These are phyloP conservation scores for Penicillium griseofulvum DNA, from an alignment of 2,329 filamentous ascomycete species.

Conservation along the genomic window DNA sequence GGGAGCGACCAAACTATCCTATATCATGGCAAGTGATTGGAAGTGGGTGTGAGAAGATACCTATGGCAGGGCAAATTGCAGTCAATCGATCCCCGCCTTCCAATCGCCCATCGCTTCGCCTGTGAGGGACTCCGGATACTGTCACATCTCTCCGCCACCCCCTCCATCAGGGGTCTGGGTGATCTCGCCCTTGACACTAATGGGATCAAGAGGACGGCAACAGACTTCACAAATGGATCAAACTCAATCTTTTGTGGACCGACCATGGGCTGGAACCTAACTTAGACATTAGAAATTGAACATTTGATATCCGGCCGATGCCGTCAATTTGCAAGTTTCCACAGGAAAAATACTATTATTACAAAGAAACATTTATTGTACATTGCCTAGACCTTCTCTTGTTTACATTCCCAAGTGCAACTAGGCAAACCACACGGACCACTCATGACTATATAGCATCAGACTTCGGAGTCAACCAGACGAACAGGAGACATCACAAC, in stretches of 20 bases:
- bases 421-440: neutral
- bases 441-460: neutral
- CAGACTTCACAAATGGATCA: neutral
- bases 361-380: neutral
- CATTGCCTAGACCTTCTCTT: neutral
- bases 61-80: neutral
- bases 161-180: neutral
- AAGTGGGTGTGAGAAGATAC: neutral
- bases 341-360: neutral
- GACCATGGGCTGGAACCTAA: neutral
- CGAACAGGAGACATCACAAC: conserved; percentile 29
- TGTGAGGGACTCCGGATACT: neutral
- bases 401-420: neutral
- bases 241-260: neutral
- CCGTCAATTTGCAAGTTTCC: neutral
- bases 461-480: conserved; percentile 12
- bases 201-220: neutral
- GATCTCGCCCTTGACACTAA: neutral
- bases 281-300: neutral
- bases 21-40: neutral
- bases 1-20: neutral
- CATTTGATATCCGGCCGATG: neutral
- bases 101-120: neutral
- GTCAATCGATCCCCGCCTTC: neutral
- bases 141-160: neutral